Evolutionary conservation across 2,329 filamentous ascomycete species (phyloP), one percentile per base, ranked within the genome.

Genomic region (Orbilia oligospora): DNA sequence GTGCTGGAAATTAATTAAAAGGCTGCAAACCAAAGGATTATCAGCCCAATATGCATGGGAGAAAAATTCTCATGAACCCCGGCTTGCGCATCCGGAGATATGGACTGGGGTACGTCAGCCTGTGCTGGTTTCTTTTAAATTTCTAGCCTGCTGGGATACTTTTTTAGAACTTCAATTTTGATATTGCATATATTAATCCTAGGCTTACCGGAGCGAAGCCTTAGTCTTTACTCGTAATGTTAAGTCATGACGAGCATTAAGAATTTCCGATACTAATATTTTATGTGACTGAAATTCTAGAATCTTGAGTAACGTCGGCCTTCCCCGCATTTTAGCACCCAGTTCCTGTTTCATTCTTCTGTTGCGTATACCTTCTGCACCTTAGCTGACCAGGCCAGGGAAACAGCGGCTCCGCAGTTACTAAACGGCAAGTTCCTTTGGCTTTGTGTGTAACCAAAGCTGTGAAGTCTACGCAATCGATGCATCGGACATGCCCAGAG

Each of bases 1-100:
- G 44, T 8, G 16, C 44, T 18, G 18, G 44, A 46, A 46, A 46
- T 46, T 51, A 24, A 51, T 10, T 38, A 24, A 49, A 58, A 38
- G 53, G 53, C 33, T 58, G 18, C 6, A 20, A 16, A 58, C n/a
- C 3, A 30, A n/a, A 41, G 53, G 53, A 58, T 58, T 41, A 58
- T 38, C 53, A 58, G 30, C 53, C 53, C 30, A 10, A 58, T 16
- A 41, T 58, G 30, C 18, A 58, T 20, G 44, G 44, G 16, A 5
- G 27, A 6, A 55, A 41, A 41, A 20, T 58, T 41, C 24, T 33
- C 24, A 20, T 5, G 12, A 33, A 30, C 27, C 24, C 49, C 16
- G 24, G 51, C 27, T 30, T 6, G 24, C 16, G 16, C 24, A 27
- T 51, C 22, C 22, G 24, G 24, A n/a, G 3, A n/a, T 5, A 9